Evolutionary conservation across 257 asterid species (phyloP).

Genomic region (Haberlea rhodopensis): DNA sequence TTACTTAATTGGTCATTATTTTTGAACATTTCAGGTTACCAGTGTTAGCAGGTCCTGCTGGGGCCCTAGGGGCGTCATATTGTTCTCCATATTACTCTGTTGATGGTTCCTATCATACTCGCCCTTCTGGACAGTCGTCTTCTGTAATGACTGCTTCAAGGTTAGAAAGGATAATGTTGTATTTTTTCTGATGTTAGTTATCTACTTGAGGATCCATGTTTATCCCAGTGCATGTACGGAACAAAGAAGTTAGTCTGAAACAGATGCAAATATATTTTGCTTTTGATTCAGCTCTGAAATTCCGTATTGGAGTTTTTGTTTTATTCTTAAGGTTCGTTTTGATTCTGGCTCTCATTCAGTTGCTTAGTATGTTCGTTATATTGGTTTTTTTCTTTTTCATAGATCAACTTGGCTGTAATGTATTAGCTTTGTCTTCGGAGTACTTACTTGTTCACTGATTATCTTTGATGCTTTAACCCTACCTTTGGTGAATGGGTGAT

Average conservation of each 20-base stretch:
- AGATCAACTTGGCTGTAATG: not conserved
- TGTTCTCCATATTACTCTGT: constrained; percentile 70
- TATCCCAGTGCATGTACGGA: not conserved
- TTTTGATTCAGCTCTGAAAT: too few relatives aligned
- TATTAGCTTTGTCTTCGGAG: not conserved
- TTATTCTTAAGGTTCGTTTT: not conserved
- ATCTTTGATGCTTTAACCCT: not conserved
- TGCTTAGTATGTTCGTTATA: not conserved
- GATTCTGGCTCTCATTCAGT: not conserved
- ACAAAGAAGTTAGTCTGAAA: too few relatives aligned
- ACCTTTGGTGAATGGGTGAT: not conserved
- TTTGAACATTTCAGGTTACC: constrained; percentile 63
- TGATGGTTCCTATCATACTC: constrained; percentile 77
- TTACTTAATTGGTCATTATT: not conserved
- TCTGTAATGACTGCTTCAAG: constrained; percentile 53
- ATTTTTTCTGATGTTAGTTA: not conserved
- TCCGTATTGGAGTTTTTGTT: not conserved
- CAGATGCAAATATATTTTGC: too few relatives aligned
- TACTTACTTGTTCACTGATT: too few relatives aligned
- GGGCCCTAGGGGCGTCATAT: constrained; percentile 77
- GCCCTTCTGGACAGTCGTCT: constrained; percentile 64
- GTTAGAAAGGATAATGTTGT: constrained; percentile 35
- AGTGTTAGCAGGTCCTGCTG: constrained; percentile 91
- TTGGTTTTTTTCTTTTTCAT: constrained; percentile 8
- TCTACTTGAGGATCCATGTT: not conserved